Conservation (phyloP, 176 grass and related monocot genomes). For the Stipa capillata region DNA sequence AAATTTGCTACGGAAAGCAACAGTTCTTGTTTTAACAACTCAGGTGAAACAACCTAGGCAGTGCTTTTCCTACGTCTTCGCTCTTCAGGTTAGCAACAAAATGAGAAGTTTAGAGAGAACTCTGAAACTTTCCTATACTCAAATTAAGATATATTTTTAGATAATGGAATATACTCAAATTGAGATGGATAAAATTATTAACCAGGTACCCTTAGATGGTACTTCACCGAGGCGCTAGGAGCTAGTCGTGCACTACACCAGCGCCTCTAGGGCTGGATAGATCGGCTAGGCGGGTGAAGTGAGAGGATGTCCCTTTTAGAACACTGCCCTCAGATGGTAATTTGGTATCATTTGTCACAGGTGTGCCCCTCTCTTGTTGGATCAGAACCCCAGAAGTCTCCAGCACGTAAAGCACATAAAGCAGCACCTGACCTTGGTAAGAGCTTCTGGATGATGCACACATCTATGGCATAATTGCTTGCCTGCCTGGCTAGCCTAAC, state of each 20-base stretch:
- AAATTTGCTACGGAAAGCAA: neutral
- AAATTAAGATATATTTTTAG: too few relatives aligned
- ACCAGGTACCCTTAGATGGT: neutral
- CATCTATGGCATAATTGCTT: neutral
- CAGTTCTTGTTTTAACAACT: neutral
- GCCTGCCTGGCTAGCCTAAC: neutral
- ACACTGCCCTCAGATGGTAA: too few relatives aligned
- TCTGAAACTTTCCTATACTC: too few relatives aligned
- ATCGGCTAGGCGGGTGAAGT: too few relatives aligned
- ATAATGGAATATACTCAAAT: too few relatives aligned
- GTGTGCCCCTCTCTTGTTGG: conserved; percentile 8
- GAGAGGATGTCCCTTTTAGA: too few relatives aligned
- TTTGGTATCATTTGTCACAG: neutral
- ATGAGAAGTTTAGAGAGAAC: too few relatives aligned
- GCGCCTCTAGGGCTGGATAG: too few relatives aligned
- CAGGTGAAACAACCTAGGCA: neutral
- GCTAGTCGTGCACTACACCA: too few relatives aligned
- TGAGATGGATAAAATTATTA: neutral
- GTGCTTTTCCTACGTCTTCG: neutral
- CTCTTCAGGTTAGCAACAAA: too few relatives aligned
- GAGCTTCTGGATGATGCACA: neutral
- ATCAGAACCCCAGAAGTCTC: conserved; percentile 14
- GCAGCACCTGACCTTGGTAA: neutral
- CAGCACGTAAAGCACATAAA: conserved; percentile 7
- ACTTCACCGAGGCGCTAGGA: too few relatives aligned